A percentile compares a stretch with the other conserved stretches of the same genome.
Evolutionary conservation across 2,329 filamentous ascomycete species (phyloP).

Genomic region (Cladosporium oxysporum): DNA sequence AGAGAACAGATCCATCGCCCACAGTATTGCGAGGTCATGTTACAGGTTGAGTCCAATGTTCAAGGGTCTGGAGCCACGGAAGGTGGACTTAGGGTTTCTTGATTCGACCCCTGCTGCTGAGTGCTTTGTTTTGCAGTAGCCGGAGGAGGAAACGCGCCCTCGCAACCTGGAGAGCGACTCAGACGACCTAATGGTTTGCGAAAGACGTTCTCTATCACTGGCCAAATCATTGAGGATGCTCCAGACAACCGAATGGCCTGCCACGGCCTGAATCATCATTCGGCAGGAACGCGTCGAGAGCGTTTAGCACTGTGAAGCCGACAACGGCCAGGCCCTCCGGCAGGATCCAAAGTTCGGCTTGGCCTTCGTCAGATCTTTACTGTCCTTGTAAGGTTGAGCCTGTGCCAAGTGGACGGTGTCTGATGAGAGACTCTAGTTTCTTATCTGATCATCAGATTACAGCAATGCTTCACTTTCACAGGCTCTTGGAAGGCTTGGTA

Average conservation of each 20-base stretch:
- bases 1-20: background rate
- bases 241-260: background rate
- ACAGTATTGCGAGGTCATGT: background rate
- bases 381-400: background rate
- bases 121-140: background rate
- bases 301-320: background rate
- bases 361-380: background rate
- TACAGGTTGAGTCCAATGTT: background rate
- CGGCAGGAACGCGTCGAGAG: background rate
- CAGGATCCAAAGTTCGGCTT: background rate
- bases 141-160: background rate
- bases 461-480: background rate
- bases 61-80: background rate
- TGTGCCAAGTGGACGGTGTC: slow-evolving; percentile 3
- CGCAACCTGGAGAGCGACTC: background rate
- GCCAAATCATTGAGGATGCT: background rate
- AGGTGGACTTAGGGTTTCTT: background rate
- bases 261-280: background rate
- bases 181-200: background rate
- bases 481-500: background rate
- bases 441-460: slow-evolving; percentile 12
- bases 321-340: background rate
- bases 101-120: background rate
- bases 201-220: background rate
- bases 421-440: background rate